These are phyloP conservation scores for Microbotryum intermedium DNA, from an alignment of 1,284 basidiomycete species.

Conservation along the genomic window DNA sequence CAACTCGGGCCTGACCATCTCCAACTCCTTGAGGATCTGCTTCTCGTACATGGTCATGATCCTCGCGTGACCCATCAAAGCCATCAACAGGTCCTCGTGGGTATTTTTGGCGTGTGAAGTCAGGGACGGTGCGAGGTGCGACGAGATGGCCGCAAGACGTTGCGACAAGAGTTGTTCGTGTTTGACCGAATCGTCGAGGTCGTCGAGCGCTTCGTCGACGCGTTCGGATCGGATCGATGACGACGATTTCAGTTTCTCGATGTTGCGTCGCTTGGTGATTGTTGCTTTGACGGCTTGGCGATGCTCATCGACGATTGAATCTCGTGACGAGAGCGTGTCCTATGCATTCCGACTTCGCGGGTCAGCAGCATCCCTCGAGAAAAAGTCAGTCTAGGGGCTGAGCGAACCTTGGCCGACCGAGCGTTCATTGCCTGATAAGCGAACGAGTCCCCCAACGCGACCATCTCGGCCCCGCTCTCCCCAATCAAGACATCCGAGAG, in stretches of 20 bases:
- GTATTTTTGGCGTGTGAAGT: slow-evolving; percentile 71
- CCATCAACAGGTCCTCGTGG: slow-evolving; percentile 77
- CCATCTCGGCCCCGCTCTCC: slow-evolving; percentile 41
- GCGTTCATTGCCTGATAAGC: slow-evolving; percentile 91
- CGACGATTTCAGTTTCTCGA: slow-evolving; percentile 66
- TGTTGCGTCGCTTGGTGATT: slow-evolving; percentile 78
- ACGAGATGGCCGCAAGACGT: slow-evolving; percentile 78
- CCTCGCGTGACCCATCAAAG: slow-evolving; percentile 80
- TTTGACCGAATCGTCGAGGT: slow-evolving; percentile 86
- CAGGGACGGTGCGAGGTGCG: slow-evolving; percentile 76
- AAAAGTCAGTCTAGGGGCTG: no score
- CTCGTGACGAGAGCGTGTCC: slow-evolving; percentile 77
- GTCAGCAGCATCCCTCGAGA: no score
- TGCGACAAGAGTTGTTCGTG: slow-evolving; percentile 72
- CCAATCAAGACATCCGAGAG: slow-evolving; percentile 15
- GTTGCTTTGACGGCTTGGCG: slow-evolving; percentile 80
- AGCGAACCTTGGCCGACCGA: slow-evolving; percentile 64
- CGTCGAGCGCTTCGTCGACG: slow-evolving; percentile 86
- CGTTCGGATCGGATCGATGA: slow-evolving; percentile 74
- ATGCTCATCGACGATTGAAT: slow-evolving; percentile 80
- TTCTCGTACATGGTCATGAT: slow-evolving; percentile 83
- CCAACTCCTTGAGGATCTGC: slow-evolving; percentile 74
- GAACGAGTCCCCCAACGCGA: slow-evolving; percentile 80
- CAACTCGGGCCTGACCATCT: slow-evolving; percentile 70
- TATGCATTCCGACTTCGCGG: slow-evolving; percentile 15